A percentile compares a stretch with the other conserved stretches of the same genome.
Conservation (phyloP, 2,329 filamentous ascomycete genomes). For the Scedosporium aurantiacum region DNA sequence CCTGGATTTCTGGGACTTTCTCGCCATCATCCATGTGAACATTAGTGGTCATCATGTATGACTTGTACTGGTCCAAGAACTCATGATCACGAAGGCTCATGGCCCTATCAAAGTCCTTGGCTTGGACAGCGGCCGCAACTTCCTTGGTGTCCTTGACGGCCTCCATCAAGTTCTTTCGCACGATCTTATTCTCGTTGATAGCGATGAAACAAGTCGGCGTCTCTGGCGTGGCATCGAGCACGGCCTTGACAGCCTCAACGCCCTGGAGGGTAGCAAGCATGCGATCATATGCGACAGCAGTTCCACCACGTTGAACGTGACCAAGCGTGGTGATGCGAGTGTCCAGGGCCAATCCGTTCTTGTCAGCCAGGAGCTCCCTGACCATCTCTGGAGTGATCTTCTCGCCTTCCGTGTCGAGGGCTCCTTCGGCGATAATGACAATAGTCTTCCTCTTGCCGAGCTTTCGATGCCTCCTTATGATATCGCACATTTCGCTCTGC, state of each 20-base stretch:
- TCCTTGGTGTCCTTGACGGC: constrained; percentile 79
- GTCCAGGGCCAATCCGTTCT: constrained; percentile 64
- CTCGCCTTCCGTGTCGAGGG: constrained; percentile 71
- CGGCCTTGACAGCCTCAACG: constrained; percentile 85
- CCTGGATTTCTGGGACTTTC: constrained; percentile 56
- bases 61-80: constrained; percentile 84
- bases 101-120: constrained; percentile 75
- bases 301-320: constrained; percentile 92
- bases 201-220: constrained; percentile 91
- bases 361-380: constrained; percentile 75
- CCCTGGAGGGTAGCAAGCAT: constrained; percentile 89
- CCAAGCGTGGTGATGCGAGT: constrained; percentile 91
- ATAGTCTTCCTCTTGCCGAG: constrained; percentile 95
- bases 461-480: constrained; percentile 69
- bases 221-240: constrained; percentile 78
- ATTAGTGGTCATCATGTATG: constrained; percentile 83
- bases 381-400: constrained; percentile 75
- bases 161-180: constrained; percentile 77
- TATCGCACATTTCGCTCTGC: constrained; percentile 75
- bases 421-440: constrained; percentile 93
- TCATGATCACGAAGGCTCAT: constrained; percentile 87
- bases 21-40: constrained; percentile 58
- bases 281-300: constrained; percentile 86
- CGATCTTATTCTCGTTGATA: constrained; percentile 96
- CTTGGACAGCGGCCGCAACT: constrained; percentile 70